Evolutionary conservation across 805 yeast genomes (phyloP), one percentile per base, ranked within the genome.

Genomic region (Yamadazyma paraphyllophila): DNA sequence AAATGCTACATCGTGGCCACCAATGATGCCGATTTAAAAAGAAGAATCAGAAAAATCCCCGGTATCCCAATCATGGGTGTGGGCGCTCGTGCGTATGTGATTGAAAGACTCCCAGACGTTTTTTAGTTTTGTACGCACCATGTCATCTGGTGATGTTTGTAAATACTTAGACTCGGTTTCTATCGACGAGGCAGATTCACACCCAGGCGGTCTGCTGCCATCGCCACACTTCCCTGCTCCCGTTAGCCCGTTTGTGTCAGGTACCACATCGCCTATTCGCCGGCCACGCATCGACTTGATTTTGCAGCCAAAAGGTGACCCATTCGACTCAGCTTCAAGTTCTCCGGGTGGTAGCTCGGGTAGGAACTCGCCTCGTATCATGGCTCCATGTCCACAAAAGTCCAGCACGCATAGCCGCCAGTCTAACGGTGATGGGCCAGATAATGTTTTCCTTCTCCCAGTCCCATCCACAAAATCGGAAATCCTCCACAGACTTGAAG

Each of bases 41-140:
- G 97, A 60, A 79, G 99, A 65, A 80, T 94, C 27, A 80, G 99
- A 70, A 94, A 94, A 66, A 89, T 94, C 24, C 99, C 99, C 1
- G 99, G 99, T 58, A 87, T 94, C 50, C 99, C 99, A 10, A 73
- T 94, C 30, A 82, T 94, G 95, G 88, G 96, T 67, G 99, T 94
- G 6, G 99, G 98, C 30, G 86, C 86, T 2, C 96, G 89, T 63
- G 73, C 90, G 1, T 94, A 92, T 62, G 96, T 88, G 31, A 84
- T 94, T 54, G 99, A 94, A 66, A 81, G 97, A 63, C 77, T 94
- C 47, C 99, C 99, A 1, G 97, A 91, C 64, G 96, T 87, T n/a
- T 86, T 86, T 60, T 86, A 58, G 44, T 4, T 33, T 33, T 33
- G 16, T 33, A n/a, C 34, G 24, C n/a, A 20, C 14, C 24, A 20